Base-by-base conservation (phyloP, 305 asterid species). In the Solanum hybrid region DNA sequence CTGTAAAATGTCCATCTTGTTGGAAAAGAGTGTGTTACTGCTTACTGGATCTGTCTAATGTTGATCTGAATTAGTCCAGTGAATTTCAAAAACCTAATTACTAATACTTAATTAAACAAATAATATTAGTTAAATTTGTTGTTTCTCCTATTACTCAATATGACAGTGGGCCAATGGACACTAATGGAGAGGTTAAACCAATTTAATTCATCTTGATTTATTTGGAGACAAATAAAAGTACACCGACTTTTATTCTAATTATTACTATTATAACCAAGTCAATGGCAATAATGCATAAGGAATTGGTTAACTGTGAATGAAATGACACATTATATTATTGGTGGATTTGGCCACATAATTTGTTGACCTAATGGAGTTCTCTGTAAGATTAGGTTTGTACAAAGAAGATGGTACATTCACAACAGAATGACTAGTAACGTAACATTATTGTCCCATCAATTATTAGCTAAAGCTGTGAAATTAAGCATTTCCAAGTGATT, bases 151-250 rank as follows among this genome's bases (percentile, higher is more conserved):
- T 20, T 29, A 84, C 17, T 31, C 40, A 35, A 84, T 17, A 56
- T 29, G 60, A 51, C n/a, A 29, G 87, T 29, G 75, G 42, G 87
- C 31, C 75, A 17, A 51, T 5, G 31, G 73, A 9, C 27, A 46
- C 37, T 76, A 76, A 84, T 84, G 87, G 87, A 84, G 87, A 51
- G 76, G 87, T 84, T 84, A 84, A 84, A 84, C 73, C 75, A 84
- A 10, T 84, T 51, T 51, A 71, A 29, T 82, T 42, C 87, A 51
- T 29, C 29, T 31, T 3, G 72, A 17, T 17, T 10, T 29, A 8
- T 46, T 51, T 14, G 75, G 42, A 51, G 42, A 84, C 42, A 20
- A 51, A 31, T 84, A 10, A 29, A 37, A 84, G 46, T 51, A 29
- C 12, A 84, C 7, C 31, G 12, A 79, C 66, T 32, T 76, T 32